Conservation (phyloP, 805 yeast genomes). For the Jamesozyma piceae region DNA sequence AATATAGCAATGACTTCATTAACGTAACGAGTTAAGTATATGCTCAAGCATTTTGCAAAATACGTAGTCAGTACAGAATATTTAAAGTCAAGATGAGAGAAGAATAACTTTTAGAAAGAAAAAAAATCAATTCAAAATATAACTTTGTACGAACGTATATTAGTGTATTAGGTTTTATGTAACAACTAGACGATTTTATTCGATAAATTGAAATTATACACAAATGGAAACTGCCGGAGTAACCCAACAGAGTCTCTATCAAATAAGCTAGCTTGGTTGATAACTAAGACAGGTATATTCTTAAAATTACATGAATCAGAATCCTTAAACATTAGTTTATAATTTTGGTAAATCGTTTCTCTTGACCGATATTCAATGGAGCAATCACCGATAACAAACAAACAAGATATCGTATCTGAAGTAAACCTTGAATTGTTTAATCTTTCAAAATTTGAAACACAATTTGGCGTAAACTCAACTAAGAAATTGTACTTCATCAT, state of each 20-base stretch:
- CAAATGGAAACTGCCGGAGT: constrained; percentile 10
- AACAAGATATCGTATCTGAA: constrained; percentile 16
- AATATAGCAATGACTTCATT: too few relatives aligned
- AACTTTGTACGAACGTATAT: too few relatives aligned
- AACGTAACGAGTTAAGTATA: too few relatives aligned
- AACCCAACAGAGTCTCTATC: constrained; percentile 22
- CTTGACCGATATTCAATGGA: constrained; percentile 4
- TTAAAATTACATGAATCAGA: background rate
- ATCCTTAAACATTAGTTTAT: background rate
- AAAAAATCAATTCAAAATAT: too few relatives aligned
- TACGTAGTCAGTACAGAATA: too few relatives aligned
- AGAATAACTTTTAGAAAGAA: too few relatives aligned
- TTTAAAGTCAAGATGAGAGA: too few relatives aligned
- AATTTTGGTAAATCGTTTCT: background rate
- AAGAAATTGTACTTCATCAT: constrained; percentile 19
- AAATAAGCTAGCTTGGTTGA: constrained; percentile 19
- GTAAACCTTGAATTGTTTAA: constrained; percentile 19
- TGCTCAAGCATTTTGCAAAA: too few relatives aligned
- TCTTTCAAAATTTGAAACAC: constrained; percentile 25
- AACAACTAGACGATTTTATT: too few relatives aligned
- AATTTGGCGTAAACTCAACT: constrained; percentile 27
- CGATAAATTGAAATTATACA: constrained; percentile 2
- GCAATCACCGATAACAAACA: constrained; percentile 23
- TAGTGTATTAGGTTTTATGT: too few relatives aligned
- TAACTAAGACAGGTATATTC: constrained; percentile 6